Conservation (phyloP, 2,329 filamentous ascomycete species). For the Epichloe gansuensis region DNA sequence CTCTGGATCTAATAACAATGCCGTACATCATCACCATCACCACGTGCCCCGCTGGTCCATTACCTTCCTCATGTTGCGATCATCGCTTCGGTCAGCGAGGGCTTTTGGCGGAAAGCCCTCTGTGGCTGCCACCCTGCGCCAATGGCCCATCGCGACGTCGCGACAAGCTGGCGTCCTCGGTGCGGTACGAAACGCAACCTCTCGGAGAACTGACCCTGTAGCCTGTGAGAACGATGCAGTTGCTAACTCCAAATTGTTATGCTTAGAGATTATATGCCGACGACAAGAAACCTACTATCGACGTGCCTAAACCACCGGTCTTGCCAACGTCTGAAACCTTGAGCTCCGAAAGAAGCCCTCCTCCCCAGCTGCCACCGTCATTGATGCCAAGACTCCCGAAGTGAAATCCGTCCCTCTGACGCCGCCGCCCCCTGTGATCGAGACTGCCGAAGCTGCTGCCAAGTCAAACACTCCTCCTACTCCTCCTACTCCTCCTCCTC, state of each 20-base stretch:
- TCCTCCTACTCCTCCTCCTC: constrained; percentile 20
- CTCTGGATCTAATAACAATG: constrained; percentile 4
- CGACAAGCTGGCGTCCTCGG: constrained; percentile 20
- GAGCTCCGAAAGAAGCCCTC: constrained; percentile 33
- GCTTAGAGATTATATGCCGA: constrained; percentile 45
- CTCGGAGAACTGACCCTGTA: neutral
- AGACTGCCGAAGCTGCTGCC: neutral
- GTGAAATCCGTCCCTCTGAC: constrained; percentile 20
- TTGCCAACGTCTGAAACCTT: constrained; percentile 42
- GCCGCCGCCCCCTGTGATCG: constrained; percentile 8
- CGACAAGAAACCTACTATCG: constrained; percentile 37
- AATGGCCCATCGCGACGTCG: constrained; percentile 40
- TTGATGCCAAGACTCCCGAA: constrained; percentile 3
- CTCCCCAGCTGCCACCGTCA: constrained; percentile 25
- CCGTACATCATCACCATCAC: constrained; percentile 17
- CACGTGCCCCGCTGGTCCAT: constrained; percentile 27
- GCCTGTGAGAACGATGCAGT: neutral
- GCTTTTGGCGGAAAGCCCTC: constrained; percentile 42
- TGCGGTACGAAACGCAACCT: constrained; percentile 17
- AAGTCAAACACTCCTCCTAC: constrained; percentile 15
- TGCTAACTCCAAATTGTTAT: neutral
- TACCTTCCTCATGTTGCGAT: constrained; percentile 55
- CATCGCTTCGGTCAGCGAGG: constrained; percentile 53
- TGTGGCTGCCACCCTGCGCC: constrained; percentile 40
- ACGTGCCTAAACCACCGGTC: constrained; percentile 36